Evolutionary conservation across 2,329 filamentous ascomycete genomes (phyloP), one percentile per base, ranked within the genome.

Genomic region (Aureobasidium sp.): DNA sequence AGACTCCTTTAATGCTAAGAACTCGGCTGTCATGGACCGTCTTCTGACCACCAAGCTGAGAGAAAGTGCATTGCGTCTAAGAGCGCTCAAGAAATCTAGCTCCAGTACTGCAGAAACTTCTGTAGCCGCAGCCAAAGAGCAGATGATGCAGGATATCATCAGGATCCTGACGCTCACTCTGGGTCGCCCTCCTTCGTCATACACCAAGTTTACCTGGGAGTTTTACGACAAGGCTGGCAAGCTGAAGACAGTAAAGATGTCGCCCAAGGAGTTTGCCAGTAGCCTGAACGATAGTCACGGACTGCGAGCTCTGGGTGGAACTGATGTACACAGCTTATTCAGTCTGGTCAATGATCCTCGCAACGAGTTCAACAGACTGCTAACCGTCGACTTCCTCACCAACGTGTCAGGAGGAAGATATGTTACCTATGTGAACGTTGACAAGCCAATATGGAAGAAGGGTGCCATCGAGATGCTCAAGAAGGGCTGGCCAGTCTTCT

Each of bases 341-440:
- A 93, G 88, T 37, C 82, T 96, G 1, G 89, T 95, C 53, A 87
- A 96, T 71, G 92, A 96, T 72, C 92, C 92, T 5, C 84, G 92
- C 10, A 89, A 96, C 73, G 79, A 84, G 37, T 88, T 88, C 65
- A 82, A 87, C 65, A 83, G 83, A 1, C 84, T 90, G 5, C 78
- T 96, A 65, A 91, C 87, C 2, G 90, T 96, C 7, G 82, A 87
- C 67, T 82, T 88, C 29, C 84, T 96, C 2, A 90, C 90, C 24
- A 96, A 96, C 69, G 82, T 96, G 6, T 86, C 90, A 61, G 89
- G 89, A 50, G 90, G 89, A 9, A 82, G 87, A 9, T 83, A 84
- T 4, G 82, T 95, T 59, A 89, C 85, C 9, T 96, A 96, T 71
- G 84, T 95, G 70, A 96, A 96, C 71, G 90, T 94, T 17, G 81